phyloP scores from a whole-genome alignment of 2,329 filamentous ascomycete genomes.

The Cladosporium halotolerans region DNA sequence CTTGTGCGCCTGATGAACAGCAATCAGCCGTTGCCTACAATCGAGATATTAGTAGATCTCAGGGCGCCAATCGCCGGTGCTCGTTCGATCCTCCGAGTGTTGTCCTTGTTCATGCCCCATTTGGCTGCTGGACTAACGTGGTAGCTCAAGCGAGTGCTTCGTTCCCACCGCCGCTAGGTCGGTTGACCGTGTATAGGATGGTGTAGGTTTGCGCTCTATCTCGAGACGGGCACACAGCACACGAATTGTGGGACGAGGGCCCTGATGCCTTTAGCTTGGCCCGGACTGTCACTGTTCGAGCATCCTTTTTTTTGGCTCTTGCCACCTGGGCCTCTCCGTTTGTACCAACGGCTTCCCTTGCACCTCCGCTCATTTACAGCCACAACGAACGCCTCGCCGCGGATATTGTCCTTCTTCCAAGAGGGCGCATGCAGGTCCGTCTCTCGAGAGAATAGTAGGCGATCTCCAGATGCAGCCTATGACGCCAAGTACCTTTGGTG shows the following conservation, averaged over 20 bases:
- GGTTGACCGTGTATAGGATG: constrained; percentile 6
- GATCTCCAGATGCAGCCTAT: constrained; percentile 2
- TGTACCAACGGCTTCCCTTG: constrained; percentile 7
- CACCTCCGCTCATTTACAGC: constrained; percentile 1
- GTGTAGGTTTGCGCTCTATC: constrained; percentile 7
- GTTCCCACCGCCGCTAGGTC: constrained; percentile 7
- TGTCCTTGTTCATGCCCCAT: constrained; percentile 5
- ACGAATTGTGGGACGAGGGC: constrained; percentile 9
- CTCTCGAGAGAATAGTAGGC: constrained; percentile 1
- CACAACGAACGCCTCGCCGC: constrained; percentile 1
- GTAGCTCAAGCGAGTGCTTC: constrained; percentile 7
- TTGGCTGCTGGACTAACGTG: constrained; percentile 7
- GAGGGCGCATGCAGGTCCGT: constrained; percentile 7
- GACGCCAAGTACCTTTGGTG: constrained; percentile 5
- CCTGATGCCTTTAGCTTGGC: constrained; percentile 3
- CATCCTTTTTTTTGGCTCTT: constrained; percentile 1
- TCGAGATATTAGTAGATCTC: constrained; percentile 3
- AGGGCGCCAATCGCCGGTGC: constrained; percentile 2
- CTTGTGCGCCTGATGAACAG: not conserved
- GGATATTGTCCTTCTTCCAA: not conserved
- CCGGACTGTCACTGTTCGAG: constrained; percentile 2
- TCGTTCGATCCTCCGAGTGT: constrained; percentile 1
- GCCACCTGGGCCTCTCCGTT: constrained; percentile 3
- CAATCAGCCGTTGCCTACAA: not conserved
- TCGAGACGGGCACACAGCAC: constrained; percentile 1